These are phyloP conservation scores for Arthroderma sp. DNA, from an alignment of 2,329 filamentous ascomycete species.

Conservation along the genomic window DNA sequence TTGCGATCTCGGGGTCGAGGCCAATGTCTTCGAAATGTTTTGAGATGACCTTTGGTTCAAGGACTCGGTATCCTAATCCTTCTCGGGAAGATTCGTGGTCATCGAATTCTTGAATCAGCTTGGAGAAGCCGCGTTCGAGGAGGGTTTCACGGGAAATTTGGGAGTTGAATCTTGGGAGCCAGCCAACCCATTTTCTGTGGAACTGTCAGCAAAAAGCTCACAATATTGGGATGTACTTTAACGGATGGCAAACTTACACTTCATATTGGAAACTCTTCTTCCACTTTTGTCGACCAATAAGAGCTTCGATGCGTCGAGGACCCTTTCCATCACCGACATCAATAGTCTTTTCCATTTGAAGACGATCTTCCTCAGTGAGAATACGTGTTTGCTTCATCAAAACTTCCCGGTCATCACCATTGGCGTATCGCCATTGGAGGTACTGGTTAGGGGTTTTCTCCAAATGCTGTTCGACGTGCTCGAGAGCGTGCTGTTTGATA, in stretches of 20 bases:
- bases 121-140: constrained; percentile 70
- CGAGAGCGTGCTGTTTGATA: constrained; percentile 97
- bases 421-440: constrained; percentile 93
- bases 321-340: constrained; percentile 75
- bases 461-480: constrained; percentile 98
- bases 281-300: constrained; percentile 95
- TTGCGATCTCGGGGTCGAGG: constrained; percentile 92
- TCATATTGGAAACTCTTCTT: constrained; percentile 99
- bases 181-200: constrained; percentile 66
- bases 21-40: constrained; percentile 98
- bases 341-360: constrained; percentile 82
- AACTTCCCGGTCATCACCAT: constrained; percentile 93
- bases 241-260: constrained; percentile 44
- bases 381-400: constrained; percentile 94
- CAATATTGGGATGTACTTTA: background rate
- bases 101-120: constrained; percentile 94
- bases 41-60: constrained; percentile 85
- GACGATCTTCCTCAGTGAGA: constrained; percentile 69
- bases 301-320: constrained; percentile 61
- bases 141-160: constrained; percentile 90
- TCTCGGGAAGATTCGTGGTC: constrained; percentile 98
- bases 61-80: constrained; percentile 86
- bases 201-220: constrained; percentile 4
- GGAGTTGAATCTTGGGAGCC: constrained; percentile 85
- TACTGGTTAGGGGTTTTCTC: constrained; percentile 99